Conservation (phyloP, 2,329 filamentous ascomycete genomes). For the Fusarium mangiferae region DNA sequence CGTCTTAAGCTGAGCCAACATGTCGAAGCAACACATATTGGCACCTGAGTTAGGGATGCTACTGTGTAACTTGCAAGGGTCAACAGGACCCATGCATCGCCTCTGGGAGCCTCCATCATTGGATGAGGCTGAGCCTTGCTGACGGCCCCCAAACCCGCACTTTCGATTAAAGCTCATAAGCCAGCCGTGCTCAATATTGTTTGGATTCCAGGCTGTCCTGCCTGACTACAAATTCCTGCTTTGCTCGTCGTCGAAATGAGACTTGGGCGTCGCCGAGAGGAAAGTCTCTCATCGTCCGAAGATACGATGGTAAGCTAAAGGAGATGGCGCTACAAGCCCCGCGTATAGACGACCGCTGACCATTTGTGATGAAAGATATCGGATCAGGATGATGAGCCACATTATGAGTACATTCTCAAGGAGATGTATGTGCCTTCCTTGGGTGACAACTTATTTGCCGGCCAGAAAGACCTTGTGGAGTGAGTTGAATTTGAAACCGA, state of each 20-base stretch:
- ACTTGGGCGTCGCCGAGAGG: constrained; percentile 5
- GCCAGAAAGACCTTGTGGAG: constrained; percentile 27
- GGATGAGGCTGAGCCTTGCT: not conserved
- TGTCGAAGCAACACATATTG: not conserved
- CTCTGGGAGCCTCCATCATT: not conserved
- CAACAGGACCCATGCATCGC: not conserved
- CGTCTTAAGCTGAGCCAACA: not conserved
- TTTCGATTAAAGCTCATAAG: not conserved
- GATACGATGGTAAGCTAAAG: not conserved
- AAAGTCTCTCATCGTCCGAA: not conserved
- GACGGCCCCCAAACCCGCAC: not conserved
- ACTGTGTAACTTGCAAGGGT: not conserved
- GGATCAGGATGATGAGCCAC: constrained; percentile 7
- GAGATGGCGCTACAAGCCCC: not conserved
- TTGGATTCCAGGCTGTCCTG: not conserved
- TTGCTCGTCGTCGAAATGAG: not conserved
- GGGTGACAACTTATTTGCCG: not conserved
- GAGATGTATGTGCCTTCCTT: constrained; percentile 26
- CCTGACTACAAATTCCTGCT: not conserved
- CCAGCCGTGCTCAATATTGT: not conserved
- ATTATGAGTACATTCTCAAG: constrained; percentile 34
- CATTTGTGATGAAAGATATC: not conserved
- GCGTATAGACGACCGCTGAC: not conserved
- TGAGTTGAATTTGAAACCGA: not conserved
- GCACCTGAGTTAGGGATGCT: not conserved